Evolutionary conservation across 2,329 filamentous ascomycete species (phyloP), one percentile per base, ranked within the genome.

Genomic region (Fusarium sp.): DNA sequence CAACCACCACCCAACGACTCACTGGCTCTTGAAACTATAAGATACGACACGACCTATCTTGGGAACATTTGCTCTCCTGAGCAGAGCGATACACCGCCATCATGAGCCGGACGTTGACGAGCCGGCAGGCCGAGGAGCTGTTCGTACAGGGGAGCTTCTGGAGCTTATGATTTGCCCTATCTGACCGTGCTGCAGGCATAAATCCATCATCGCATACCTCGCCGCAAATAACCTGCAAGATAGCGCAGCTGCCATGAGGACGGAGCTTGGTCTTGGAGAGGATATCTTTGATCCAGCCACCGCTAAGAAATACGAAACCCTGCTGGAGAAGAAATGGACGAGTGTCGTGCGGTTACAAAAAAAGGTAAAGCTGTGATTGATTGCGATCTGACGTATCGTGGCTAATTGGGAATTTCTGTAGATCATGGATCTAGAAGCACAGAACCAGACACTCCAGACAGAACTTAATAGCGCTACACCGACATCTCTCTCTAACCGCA

Each of bases 261-360:
- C 91, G 75, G 94, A 97, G 79, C 82, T 92, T n/a, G 85, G 86
- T 56, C 85, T 97, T 6, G 86, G 89, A 51, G 88, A 92, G 69
- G 81, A 87, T 56, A 81, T 82, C 47, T 94, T 96, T 74, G 93
- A 97, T 77, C 85, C 92, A 65, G 86, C 87, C 19, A 97, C 93
- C 20, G 87, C 90, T 52, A 97, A 97, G 83, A 97, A 97, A 81
- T 98, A 97, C 82, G 94, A 97, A 80, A 92, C 92, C 3, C 81
- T 98, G 27, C 81, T 98, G 71, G 95, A 98, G 85, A 97, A 97
- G 87, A 98, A 98, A 84, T 98, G 95, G 95, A 98, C 95, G 20
- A 96, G 93, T 74, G 92, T 98, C 27, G 94, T 97, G 74, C 87
- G 95, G 65, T 80, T 98, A 78, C 95, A 98, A 81, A 97, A 97